Evolutionary conservation across 129 eudicot species (phyloP), one percentile per base, ranked within the genome.

Genomic region (carrot (Daucus carota)): DNA sequence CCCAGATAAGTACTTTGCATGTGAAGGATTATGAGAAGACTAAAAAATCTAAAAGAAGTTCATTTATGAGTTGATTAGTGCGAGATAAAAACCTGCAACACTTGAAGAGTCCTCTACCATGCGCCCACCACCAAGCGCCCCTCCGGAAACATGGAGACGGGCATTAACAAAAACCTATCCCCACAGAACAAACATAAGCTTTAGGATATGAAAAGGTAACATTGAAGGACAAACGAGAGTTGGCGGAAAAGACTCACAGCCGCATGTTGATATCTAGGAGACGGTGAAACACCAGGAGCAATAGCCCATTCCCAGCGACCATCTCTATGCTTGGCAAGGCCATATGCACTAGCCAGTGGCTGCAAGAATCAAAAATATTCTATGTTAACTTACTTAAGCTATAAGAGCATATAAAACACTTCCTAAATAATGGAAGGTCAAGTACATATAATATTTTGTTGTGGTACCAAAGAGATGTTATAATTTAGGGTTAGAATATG

Each of bases 251-350:
- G 40, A 84, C 97, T 66, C 63, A 94, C 98, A 24, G 98, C 98
- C 28, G 98, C 98, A 84, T 94, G 99, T 79, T 94, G 99, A 86
- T 94, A 94, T 76, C 99, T 87, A 41, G 97, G 80, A 65, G 97
- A 94, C 33, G 99, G 97, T 79, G 99, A 94, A 67, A 94, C 99
- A 80, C 99, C 99, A 82, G 99, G 99, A 76, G 99, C 97, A 82
- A 94, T 89, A 47, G 97, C 97, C 99, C 97, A 94, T 79, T 94
- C 99, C 99, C 99, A 94, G 18, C 97, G 92, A 73, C 99, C 99
- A 80, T 94, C 96, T 84, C 97, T 91, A 79, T 94, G 99, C 78
- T 91, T 94, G 14, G 97, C 96, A 73, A 94, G 97, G 70, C 99
- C 99, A 86, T 89, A 94, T 38, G 99, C 97, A 80, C 93, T 89